Conservation (phyloP, 768 basidiomycete genomes). For the Termitomyces sp. region DNA sequence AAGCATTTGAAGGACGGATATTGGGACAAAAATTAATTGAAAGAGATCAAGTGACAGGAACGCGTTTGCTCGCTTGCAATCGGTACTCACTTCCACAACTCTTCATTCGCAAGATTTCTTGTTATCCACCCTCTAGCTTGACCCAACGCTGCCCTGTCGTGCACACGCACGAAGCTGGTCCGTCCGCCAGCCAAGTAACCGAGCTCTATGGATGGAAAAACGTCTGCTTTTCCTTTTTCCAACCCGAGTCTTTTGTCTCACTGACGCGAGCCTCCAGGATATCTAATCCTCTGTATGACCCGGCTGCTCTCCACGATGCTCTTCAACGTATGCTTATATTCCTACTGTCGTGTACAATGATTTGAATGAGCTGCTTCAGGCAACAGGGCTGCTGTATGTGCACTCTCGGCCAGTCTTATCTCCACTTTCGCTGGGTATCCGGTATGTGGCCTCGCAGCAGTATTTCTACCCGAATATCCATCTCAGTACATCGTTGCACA, state of each 20-base stretch:
- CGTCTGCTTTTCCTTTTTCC: conserved; percentile 24
- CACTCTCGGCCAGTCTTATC: conserved; percentile 85
- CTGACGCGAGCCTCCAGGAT: conserved; percentile 36
- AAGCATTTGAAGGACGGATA: neutral
- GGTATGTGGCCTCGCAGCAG: conserved; percentile 29
- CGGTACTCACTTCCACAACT: neutral
- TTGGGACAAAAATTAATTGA: neutral
- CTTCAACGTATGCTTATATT: conserved; percentile 50
- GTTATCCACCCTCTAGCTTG: conserved; percentile 12
- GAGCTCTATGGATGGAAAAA: conserved; percentile 78
- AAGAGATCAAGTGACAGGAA: conserved; percentile 24
- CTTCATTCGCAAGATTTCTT: conserved; percentile 5
- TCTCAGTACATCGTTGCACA: conserved; percentile 21
- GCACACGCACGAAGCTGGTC: conserved; percentile 72
- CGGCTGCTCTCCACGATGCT: conserved; percentile 54
- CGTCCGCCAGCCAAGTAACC: conserved; percentile 55
- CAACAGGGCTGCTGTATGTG: conserved; percentile 86
- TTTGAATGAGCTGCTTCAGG: conserved; percentile 33
- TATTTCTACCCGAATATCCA: neutral
- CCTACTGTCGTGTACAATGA: conserved; percentile 1
- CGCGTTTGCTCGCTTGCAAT: conserved; percentile 16
- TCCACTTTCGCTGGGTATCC: conserved; percentile 93
- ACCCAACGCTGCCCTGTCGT: conserved; percentile 31
- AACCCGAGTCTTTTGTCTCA: conserved; percentile 7
- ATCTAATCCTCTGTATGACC: conserved; percentile 58